Conservation (phyloP, 768 basidiomycete species). For the Phaeotremella fagi region DNA sequence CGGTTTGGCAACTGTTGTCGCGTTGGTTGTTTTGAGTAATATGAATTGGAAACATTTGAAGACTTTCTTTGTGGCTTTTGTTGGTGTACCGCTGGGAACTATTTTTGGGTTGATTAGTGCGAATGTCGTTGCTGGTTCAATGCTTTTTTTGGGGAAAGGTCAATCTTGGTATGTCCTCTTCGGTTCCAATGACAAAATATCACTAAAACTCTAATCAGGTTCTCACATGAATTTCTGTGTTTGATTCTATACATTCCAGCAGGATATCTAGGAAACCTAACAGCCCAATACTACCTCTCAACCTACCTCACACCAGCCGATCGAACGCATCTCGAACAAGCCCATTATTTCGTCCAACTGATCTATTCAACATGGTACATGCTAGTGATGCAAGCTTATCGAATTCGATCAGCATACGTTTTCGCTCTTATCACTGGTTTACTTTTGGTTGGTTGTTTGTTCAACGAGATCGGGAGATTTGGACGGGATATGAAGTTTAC, state of each 20-base stretch:
- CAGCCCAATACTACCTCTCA: constrained; percentile 54
- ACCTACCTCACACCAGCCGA: constrained; percentile 52
- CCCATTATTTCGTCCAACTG: constrained; percentile 57
- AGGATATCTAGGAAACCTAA: constrained; percentile 64
- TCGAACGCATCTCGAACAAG: constrained; percentile 57
- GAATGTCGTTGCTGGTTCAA: constrained; percentile 67
- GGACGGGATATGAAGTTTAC: constrained; percentile 2
- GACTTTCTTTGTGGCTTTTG: constrained; percentile 50
- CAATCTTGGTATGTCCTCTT: constrained; percentile 61
- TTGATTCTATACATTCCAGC: constrained; percentile 71
- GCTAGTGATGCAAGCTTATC: constrained; percentile 57
- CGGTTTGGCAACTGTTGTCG: constrained; percentile 51
- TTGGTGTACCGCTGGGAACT: constrained; percentile 55
- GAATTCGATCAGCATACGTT: constrained; percentile 71
- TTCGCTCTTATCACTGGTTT: constrained; percentile 60
- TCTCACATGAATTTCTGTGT: constrained; percentile 61
- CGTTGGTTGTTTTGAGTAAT: constrained; percentile 50
- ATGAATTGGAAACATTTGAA: constrained; percentile 29
- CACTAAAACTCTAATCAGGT: constrained; percentile 52
- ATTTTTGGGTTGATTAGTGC: constrained; percentile 61
- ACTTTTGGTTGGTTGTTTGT: constrained; percentile 56
- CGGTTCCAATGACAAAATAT: neutral
- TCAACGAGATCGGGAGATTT: constrained; percentile 53
- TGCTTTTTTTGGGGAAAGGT: constrained; percentile 62
- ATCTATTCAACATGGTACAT: constrained; percentile 60